phyloP scores from a whole-genome alignment of 352 stramenopile genomes.

The Globisporangium nunn region DNA sequence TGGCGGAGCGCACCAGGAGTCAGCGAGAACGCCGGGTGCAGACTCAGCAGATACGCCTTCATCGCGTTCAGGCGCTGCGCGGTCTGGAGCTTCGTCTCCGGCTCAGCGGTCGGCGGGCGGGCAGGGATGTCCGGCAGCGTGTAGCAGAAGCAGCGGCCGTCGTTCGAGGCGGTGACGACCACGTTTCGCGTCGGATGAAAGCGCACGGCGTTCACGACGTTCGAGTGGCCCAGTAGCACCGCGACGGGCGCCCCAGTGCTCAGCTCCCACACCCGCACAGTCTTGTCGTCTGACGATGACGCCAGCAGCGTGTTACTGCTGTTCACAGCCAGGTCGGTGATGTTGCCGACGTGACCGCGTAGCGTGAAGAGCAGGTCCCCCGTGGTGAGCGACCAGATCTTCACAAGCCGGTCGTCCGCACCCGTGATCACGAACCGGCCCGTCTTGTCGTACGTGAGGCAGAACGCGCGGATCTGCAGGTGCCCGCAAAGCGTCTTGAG shows the following conservation, averaged over 20 bases:
- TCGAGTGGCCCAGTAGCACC: conserved; percentile 82
- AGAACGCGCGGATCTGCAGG: conserved; percentile 93
- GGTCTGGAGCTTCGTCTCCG: conserved; percentile 73
- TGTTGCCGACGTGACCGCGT: conserved; percentile 83
- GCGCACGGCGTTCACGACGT: conserved; percentile 76
- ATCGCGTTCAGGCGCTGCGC: conserved; percentile 60
- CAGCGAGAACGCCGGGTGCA: conserved; percentile 75
- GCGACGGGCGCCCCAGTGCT: conserved; percentile 75
- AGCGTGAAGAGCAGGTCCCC: conserved; percentile 78
- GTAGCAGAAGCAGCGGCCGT: conserved; percentile 89
- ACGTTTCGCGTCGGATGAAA: conserved; percentile 87
- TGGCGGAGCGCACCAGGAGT: conserved; percentile 44
- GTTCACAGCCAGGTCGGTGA: conserved; percentile 88
- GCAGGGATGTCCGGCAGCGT: conserved; percentile 70
- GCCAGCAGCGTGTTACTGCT: conserved; percentile 70
- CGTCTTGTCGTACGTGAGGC: conserved; percentile 93
- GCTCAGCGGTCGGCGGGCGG: conserved; percentile 19
- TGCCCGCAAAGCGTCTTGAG: conserved; percentile 91
- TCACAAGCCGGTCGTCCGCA: conserved; percentile 95
- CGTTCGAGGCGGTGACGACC: conserved; percentile 89
- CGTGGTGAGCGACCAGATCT: conserved; percentile 92
- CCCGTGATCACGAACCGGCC: conserved; percentile 96
- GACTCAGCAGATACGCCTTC: conserved; percentile 74
- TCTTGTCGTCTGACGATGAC: conserved; percentile 87
- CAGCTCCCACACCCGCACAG: conserved; percentile 84